Base-by-base conservation (phyloP, 768 basidiomycete genomes). In the Cystoderma amianthinum region DNA sequence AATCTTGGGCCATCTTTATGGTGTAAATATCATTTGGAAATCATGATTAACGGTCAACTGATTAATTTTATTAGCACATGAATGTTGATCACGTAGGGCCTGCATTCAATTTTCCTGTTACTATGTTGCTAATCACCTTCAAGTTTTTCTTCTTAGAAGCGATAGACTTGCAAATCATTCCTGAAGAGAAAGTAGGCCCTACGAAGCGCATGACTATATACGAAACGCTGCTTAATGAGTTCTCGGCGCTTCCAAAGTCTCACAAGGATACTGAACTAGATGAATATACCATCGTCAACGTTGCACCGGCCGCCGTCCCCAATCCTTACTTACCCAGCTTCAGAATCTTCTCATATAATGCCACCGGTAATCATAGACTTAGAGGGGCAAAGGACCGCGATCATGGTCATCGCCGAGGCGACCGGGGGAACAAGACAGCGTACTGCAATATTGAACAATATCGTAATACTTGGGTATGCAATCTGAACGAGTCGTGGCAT, bases 311-410 rank as follows among this genome's bases (percentile, higher is more conserved):
- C 23, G 78, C 92, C 16, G 84, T 93, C 42, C 90, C 91, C n/a
- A 89, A 89, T 44, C 81, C 81, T 13, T 96, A 86, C 62, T 60
- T 86, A 36, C 89, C 93, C 2, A 74, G 81, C 12, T 79, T 93
- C 52, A 68, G 91, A 49, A 70, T 93, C 10, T 94, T 80, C 63
- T 68, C 78, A 50, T 94, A 91, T 70, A 94, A 94, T 56, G 65
- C 75, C 17, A 79, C 81, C 1, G 76, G 63, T 33, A 49, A 34
- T 7, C 39, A 47, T 25, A 30, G 42, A 22, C 33, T 36, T 24
- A 23, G 24, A 41, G 13, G 10, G 6, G 34, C 32, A 35, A 44
- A 48, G 36, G 68, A 68, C 46, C 64, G 74, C 40, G 67, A 69
- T 37, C 76, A 74, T 39, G 68, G 73, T 3, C 75, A 77, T 47